Conservation (phyloP, 1,139 yeast species). For the Suhomyces panamericanus region DNA sequence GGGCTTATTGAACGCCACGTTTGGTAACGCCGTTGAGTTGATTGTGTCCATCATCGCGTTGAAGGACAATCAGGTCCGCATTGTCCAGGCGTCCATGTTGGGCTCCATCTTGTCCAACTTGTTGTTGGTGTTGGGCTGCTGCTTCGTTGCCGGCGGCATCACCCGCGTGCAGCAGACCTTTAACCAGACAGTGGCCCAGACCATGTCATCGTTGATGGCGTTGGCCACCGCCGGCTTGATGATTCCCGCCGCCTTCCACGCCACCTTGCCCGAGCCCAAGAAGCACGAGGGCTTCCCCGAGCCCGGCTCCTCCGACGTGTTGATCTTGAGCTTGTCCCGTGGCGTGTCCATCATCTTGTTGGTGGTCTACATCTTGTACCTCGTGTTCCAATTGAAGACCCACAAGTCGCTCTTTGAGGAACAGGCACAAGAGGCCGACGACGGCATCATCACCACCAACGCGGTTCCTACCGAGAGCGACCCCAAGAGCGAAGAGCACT, state of each 20-base stretch:
- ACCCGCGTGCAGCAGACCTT: slow-evolving; percentile 83
- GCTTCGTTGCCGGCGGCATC: slow-evolving; percentile 91
- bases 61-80: slow-evolving; percentile 79
- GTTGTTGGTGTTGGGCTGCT: slow-evolving; percentile 89
- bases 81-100: slow-evolving; percentile 95
- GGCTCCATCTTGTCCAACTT: slow-evolving; percentile 90
- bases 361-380: slow-evolving; percentile 72
- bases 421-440: slow-evolving; percentile 39
- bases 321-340: slow-evolving; percentile 75
- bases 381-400: slow-evolving; percentile 84
- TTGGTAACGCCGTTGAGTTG: slow-evolving; percentile 88
- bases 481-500: slow-evolving; percentile 30
- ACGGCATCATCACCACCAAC: slow-evolving; percentile 33
- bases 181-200: slow-evolving; percentile 95
- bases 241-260: slow-evolving; percentile 95
- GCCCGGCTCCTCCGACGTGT: slow-evolving; percentile 43
- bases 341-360: slow-evolving; percentile 82
- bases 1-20: slow-evolving; percentile 90
- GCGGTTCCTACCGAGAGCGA: slow-evolving; percentile 34
- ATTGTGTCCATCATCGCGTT: slow-evolving; percentile 92
- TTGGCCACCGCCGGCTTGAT: slow-evolving; percentile 84
- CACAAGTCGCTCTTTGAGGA: slow-evolving; percentile 61
- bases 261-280: slow-evolving; percentile 58
- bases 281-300: slow-evolving; percentile 44
- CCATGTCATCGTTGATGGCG: slow-evolving; percentile 93